phyloP scores from a whole-genome alignment of 1,284 basidiomycete genomes.

The Malassezia slooffiae region DNA sequence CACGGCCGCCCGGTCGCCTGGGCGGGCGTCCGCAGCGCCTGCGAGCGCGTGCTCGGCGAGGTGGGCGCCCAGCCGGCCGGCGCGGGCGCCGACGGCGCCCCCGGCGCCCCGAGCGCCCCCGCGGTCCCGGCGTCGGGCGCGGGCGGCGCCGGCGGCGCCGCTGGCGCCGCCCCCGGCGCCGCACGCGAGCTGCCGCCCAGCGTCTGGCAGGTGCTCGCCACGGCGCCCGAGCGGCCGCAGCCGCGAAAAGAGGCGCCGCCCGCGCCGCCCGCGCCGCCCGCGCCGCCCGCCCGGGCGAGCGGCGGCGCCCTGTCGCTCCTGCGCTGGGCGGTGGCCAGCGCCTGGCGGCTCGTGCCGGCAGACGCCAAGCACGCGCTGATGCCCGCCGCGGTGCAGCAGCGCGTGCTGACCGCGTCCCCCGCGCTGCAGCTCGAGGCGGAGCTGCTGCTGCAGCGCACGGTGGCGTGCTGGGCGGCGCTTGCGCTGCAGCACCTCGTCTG shows the following conservation, averaged over 20 bases:
- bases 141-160: not conserved
- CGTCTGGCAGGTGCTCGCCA: conserved; percentile 8
- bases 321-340: not conserved
- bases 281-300: not conserved
- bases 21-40: conserved; percentile 18
- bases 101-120: not conserved
- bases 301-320: not conserved
- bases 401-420: conserved; percentile 13
- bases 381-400: conserved; percentile 16
- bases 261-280: not conserved
- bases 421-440: conserved; percentile 7
- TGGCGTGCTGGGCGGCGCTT: conserved; percentile 11
- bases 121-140: not conserved
- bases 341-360: conserved; percentile 14
- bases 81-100: not conserved
- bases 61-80: not conserved
- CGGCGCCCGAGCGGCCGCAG: conserved; percentile 7
- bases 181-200: not conserved
- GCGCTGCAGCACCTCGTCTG: conserved; percentile 19
- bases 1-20: conserved; percentile 20
- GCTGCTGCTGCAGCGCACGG: conserved; percentile 11
- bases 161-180: not conserved
- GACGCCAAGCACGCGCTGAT: conserved; percentile 32
- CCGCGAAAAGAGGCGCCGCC: not conserved
- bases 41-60: conserved; percentile 16